These are phyloP conservation scores for Monosporozyma yasuniensis DNA, from an alignment of 805 yeast genomes.

Conservation along the genomic window DNA sequence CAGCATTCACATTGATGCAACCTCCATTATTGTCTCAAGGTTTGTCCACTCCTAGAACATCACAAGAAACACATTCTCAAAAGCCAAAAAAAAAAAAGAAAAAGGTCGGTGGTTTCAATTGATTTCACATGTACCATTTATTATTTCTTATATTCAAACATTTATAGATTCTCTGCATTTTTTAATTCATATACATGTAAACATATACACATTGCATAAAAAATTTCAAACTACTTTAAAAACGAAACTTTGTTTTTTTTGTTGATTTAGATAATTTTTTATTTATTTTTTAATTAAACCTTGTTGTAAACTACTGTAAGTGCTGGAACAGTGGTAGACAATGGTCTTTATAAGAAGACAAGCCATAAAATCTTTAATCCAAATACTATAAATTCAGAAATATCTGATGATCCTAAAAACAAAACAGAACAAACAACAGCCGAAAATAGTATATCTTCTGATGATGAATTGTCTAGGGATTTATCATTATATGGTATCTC, in stretches of 20 bases:
- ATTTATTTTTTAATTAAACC: no score
- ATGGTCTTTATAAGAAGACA: no score
- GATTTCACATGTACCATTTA: background rate
- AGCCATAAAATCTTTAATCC: no score
- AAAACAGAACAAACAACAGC: no score
- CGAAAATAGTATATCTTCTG: background rate
- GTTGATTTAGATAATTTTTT: no score
- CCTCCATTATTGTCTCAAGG: conserved; percentile 5
- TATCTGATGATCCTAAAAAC: background rate
- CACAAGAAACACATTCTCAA: conserved; percentile 12
- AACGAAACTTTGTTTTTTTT: no score
- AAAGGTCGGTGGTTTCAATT: conserved; percentile 44
- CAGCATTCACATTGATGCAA: conserved; percentile 27
- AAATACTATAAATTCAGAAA: no score
- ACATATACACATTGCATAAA: background rate
- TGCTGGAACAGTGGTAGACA: no score
- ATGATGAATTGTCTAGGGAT: background rate
- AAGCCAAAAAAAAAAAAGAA: conserved; percentile 38
- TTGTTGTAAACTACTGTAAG: no score
- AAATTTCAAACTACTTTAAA: no score
- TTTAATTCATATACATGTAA: background rate
- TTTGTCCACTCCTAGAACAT: conserved; percentile 13
- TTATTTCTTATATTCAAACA: conserved; percentile 2
- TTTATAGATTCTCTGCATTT: background rate
- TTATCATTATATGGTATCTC: no score